Evolutionary conservation across 2,329 filamentous ascomycete species (phyloP).

Genomic region (Xylariaceae sp.): DNA sequence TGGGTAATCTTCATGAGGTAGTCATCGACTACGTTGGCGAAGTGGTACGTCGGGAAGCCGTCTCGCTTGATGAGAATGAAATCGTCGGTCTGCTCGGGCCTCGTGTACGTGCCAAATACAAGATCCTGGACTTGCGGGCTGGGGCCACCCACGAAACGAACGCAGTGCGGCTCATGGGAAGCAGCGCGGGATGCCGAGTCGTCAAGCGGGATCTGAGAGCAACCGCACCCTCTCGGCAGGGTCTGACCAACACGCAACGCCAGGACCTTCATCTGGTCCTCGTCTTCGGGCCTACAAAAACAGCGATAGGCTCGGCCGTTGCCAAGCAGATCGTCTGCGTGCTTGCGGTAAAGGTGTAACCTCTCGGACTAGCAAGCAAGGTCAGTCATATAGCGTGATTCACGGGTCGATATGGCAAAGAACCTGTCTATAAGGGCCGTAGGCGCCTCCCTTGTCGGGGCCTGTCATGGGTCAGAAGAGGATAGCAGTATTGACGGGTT

Average conservation of each 20-base stretch:
- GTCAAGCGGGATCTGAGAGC: conserved; percentile 55
- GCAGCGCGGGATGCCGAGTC: conserved; percentile 66
- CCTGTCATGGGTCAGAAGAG: conserved; percentile 37
- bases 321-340: conserved; percentile 62
- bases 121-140: conserved; percentile 66
- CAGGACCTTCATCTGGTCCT: conserved; percentile 58
- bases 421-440: conserved; percentile 82
- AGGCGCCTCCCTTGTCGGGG: conserved; percentile 70
- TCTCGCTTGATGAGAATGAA: conserved; percentile 88
- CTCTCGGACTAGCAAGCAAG: conserved; percentile 60
- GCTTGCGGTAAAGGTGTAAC: conserved; percentile 60
- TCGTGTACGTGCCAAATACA: conserved; percentile 65
- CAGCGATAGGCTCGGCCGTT: conserved; percentile 80
- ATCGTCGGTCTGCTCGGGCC: conserved; percentile 58
- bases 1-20: conserved; percentile 94
- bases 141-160: conserved; percentile 65
- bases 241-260: conserved; percentile 44
- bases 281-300: conserved; percentile 72
- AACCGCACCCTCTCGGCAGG: conserved; percentile 55
- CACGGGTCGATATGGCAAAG: not conserved
- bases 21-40: conserved; percentile 95
- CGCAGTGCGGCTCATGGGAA: conserved; percentile 62
- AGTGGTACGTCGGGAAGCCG: conserved; percentile 89
- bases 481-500: not conserved
- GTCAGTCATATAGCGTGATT: not conserved